Percentiles rank a stretch among this genome's conserved stretches.
phyloP scores from a whole-genome alignment of 805 yeast genomes.

The Candida sithepensis region DNA sequence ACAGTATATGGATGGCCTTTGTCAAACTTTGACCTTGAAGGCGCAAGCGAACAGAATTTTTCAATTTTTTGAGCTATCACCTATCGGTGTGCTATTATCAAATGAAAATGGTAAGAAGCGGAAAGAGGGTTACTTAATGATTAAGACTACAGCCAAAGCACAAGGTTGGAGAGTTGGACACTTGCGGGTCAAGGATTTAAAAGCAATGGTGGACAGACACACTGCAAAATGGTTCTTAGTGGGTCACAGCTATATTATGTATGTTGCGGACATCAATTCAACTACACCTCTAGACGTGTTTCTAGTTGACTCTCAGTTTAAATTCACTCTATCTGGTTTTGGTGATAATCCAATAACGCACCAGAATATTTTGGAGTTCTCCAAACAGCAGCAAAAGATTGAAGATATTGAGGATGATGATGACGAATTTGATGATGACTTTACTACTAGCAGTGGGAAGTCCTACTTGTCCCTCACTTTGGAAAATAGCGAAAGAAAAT shows the following conservation, averaged over 20 bases:
- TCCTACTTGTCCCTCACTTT: conserved; percentile 55
- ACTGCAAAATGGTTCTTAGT: conserved; percentile 90
- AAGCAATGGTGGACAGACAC: conserved; percentile 87
- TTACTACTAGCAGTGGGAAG: conserved; percentile 33
- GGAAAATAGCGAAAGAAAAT: conserved; percentile 73
- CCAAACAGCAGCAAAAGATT: conserved; percentile 15
- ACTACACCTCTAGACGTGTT: conserved; percentile 91
- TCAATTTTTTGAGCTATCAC: conserved; percentile 87
- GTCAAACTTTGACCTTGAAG: conserved; percentile 56
- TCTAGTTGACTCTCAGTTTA: conserved; percentile 75
- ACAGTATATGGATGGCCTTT: conserved; percentile 61
- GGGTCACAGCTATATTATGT: conserved; percentile 78
- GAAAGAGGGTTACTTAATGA: conserved; percentile 81
- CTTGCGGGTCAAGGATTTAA: conserved; percentile 69
- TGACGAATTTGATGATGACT: conserved; percentile 39
- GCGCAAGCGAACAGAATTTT: conserved; percentile 82
- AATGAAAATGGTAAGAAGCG: conserved; percentile 81
- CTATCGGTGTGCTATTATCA: conserved; percentile 76
- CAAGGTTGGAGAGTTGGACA: conserved; percentile 98
- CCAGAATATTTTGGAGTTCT: conserved; percentile 15
- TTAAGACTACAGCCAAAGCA: conserved; percentile 77
- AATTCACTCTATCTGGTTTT: conserved; percentile 47
- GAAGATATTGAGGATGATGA: conserved; percentile 36
- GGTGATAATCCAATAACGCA: conserved; percentile 25
- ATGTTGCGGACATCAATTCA: conserved; percentile 80